Percentiles rank a stretch among this genome's conserved stretches.
Evolutionary conservation across 192 early-diverging fungal species (phyloP).

Genomic region (Linnemannia elongata): DNA sequence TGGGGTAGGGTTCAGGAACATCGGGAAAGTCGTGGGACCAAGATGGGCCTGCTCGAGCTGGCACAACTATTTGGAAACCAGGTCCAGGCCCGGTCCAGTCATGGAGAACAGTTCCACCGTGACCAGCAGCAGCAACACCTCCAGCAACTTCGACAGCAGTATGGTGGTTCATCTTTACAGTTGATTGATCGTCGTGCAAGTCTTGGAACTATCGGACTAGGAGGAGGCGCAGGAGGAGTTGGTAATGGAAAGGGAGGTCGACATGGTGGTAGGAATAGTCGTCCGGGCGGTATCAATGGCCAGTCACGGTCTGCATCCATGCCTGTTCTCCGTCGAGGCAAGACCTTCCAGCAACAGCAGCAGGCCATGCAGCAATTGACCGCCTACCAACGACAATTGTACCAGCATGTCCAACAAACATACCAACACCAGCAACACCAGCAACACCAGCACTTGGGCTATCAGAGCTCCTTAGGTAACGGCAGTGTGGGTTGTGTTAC

Average conservation of each 20-base stretch:
- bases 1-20: neutral
- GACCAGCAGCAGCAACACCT: constrained; percentile 26
- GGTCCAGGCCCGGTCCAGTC: constrained; percentile 11
- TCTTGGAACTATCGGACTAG: neutral
- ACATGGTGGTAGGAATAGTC: constrained; percentile 15
- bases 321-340: constrained; percentile 33
- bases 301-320: neutral
- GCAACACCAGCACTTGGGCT: constrained; percentile 5
- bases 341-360: constrained; percentile 53
- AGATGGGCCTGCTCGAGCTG: constrained; percentile 24
- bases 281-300: neutral
- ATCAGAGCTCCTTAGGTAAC: neutral
- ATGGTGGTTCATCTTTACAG: neutral
- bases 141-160: constrained; percentile 13
- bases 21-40: constrained; percentile 28
- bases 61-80: constrained; percentile 46
- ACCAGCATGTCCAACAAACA: constrained; percentile 40
- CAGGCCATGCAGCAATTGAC: constrained; percentile 50
- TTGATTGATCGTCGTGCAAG: neutral
- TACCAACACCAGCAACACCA: constrained; percentile 22
- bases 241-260: constrained; percentile 2
- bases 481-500: neutral
- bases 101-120: constrained; percentile 19
- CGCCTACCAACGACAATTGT: constrained; percentile 44
- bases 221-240: neutral